phyloP scores from a whole-genome alignment of 1,139 yeast genomes.

The Suhomyces atakaporum region DNA sequence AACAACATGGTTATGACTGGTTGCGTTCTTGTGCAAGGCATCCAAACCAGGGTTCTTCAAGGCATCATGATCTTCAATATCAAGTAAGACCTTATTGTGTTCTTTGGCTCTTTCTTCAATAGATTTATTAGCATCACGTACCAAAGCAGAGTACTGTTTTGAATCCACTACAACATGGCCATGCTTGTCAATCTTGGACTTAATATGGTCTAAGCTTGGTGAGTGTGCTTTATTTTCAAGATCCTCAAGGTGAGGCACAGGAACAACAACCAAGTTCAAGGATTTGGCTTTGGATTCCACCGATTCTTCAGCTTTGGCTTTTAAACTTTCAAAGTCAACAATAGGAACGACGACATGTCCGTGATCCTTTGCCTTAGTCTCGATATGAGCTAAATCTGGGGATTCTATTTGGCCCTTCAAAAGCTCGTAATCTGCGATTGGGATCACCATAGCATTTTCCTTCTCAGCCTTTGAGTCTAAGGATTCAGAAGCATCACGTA shows the following conservation, averaged over 20 bases:
- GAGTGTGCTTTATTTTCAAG: constrained; percentile 12
- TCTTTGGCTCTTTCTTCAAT: constrained; percentile 23
- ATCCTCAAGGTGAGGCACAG: constrained; percentile 16
- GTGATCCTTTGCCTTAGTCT: constrained; percentile 13
- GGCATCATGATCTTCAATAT: constrained; percentile 19
- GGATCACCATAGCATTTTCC: constrained; percentile 16
- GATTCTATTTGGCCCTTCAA: constrained; percentile 7
- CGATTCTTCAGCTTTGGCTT: constrained; percentile 13
- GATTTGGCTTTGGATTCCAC: constrained; percentile 19
- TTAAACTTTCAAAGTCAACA: constrained; percentile 16
- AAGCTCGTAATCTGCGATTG: constrained; percentile 9
- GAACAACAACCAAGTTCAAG: constrained; percentile 15
- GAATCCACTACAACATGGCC: constrained; percentile 17
- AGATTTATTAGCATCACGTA: constrained; percentile 13
- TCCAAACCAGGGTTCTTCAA: constrained; percentile 15
- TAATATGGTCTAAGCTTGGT: constrained; percentile 27
- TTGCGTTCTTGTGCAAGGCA: constrained; percentile 19
- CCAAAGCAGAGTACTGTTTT: constrained; percentile 5
- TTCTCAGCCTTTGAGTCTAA: constrained; percentile 24
- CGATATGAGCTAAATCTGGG: constrained; percentile 20
- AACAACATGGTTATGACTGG: constrained; percentile 19
- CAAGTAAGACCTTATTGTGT: constrained; percentile 21
- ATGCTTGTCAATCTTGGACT: constrained; percentile 20
- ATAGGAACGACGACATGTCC: constrained; percentile 18
- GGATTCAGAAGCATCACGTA: constrained; percentile 17